These are phyloP conservation scores for Cenchrus americanus DNA, from an alignment of 176 grass and related monocot genomes.

Conservation along the genomic window DNA sequence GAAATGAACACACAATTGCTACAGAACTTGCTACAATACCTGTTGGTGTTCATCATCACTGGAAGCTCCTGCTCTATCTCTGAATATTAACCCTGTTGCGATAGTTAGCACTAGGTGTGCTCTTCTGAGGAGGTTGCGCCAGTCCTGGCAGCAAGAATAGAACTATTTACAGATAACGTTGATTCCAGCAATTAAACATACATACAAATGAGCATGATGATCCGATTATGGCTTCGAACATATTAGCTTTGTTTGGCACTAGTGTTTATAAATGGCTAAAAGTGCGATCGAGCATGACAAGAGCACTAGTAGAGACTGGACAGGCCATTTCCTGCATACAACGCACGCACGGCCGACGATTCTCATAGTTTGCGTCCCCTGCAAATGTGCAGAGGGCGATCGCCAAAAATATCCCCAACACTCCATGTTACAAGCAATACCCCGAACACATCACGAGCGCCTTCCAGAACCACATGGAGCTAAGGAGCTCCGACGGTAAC, in stretches of 20 bases:
- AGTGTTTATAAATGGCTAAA: neutral
- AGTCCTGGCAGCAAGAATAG: conserved; percentile 20
- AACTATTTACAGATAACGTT: neutral
- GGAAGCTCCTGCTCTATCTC: conserved; percentile 30
- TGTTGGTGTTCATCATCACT: conserved; percentile 26
- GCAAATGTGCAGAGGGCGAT: neutral
- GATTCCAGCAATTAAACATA: neutral
- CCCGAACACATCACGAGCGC: neutral
- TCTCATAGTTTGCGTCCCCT: neutral
- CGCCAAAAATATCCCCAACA: neutral
- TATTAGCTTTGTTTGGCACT: neutral
- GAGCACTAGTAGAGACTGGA: neutral
- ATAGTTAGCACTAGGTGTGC: conserved; percentile 30
- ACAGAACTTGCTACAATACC: conserved; percentile 38
- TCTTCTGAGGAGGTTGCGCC: conserved; percentile 30
- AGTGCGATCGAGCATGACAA: conserved; percentile 5
- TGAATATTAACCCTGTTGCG: conserved; percentile 27
- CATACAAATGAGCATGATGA: neutral
- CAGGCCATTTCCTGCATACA: neutral
- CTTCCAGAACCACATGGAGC: neutral
- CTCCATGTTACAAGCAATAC: neutral
- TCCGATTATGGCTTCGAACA: neutral
- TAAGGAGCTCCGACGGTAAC: neutral
- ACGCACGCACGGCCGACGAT: neutral
- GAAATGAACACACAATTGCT: neutral